Evolutionary conservation across 371 early-diverging fungal genomes (phyloP), one percentile per base, ranked within the genome.

Genomic region (Mortierella sp.): DNA sequence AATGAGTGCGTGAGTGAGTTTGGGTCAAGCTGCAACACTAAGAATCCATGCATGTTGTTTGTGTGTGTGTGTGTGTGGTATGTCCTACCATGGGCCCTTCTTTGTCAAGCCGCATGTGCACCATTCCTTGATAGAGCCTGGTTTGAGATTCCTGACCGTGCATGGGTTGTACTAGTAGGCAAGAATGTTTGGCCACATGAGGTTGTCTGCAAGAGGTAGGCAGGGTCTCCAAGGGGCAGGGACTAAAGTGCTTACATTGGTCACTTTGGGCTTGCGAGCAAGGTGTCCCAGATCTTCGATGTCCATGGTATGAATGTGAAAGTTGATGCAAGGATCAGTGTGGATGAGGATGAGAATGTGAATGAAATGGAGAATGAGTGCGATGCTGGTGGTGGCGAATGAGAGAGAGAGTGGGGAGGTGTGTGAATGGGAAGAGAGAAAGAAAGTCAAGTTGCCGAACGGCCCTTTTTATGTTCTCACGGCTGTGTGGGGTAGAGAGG

Each of bases 101-200:
- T 79, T 80, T 22, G 80, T 70, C 24, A 80, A 40, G 13, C 80
- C 80, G 29, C 80, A 80, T 8, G 79, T 80, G 51, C 80, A 80
- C 76, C 76, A 80, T 34, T 69, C 74, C 39, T 80, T 80, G 57
- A 67, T 80, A n/a, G 66, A 66, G 24, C 80, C 80, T n/a, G 80
- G 80, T 21, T 63, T 66, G 55, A 80, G 76, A 27, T 67, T 60
- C 9, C 71, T 63, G 46, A 80, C 50, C 2, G 67, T 76, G 57
- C 71, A 74, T 13, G 80, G 80, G 46, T 79, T 79, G 56, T 73
- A 80, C 77, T 76, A 28, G 16, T 5, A 27, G n/a, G 17, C 21
- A 47, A 16, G 16, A 29, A 19, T 34, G 34, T 4, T 53, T 22
- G 14, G 16, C 6, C 13, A 24, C 14, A 14, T 40, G 14, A 10